Evolutionary conservation across 192 early-diverging fungal species (phyloP).

Genomic region (Coemansia sp.): DNA sequence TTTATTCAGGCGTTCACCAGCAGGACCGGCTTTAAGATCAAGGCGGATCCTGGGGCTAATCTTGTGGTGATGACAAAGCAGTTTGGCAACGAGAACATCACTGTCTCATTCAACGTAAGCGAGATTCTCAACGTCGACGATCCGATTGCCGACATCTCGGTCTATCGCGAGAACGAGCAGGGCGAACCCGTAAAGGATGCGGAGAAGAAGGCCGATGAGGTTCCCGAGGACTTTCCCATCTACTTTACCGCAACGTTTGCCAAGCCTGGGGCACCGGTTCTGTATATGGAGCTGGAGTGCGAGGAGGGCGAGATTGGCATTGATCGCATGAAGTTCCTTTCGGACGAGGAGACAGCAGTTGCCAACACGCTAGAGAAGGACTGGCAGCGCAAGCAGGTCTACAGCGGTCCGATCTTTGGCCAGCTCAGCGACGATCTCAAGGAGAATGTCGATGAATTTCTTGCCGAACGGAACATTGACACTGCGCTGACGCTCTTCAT

Average conservation of each 20-base stretch:
- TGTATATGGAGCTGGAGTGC: slow-evolving; percentile 77
- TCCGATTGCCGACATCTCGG: slow-evolving; percentile 62
- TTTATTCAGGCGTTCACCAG: slow-evolving; percentile 76
- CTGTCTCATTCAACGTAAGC: slow-evolving; percentile 83
- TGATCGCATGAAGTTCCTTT: slow-evolving; percentile 74
- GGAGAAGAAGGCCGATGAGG: slow-evolving; percentile 64
- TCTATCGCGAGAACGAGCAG: slow-evolving; percentile 57
- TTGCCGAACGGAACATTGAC: slow-evolving; percentile 89
- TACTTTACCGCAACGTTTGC: slow-evolving; percentile 79
- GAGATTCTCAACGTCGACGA: slow-evolving; percentile 79
- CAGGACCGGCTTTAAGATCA: slow-evolving; percentile 69
- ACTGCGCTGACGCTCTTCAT: slow-evolving; percentile 82
- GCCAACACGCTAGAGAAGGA: slow-evolving; percentile 76
- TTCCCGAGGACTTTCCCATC: slow-evolving; percentile 72
- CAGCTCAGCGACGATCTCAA: slow-evolving; percentile 85
- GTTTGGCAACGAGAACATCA: slow-evolving; percentile 90
- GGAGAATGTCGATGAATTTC: slow-evolving; percentile 68
- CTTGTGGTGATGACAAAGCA: slow-evolving; percentile 78
- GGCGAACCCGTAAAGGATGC: slow-evolving; percentile 58
- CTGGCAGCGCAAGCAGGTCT: slow-evolving; percentile 82
- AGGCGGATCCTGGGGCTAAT: slow-evolving; percentile 74
- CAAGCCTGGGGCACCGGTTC: slow-evolving; percentile 72
- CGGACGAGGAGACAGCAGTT: slow-evolving; percentile 62
- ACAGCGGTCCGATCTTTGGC: slow-evolving; percentile 88
- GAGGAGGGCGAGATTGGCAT: slow-evolving; percentile 86